Base-by-base conservation (phyloP, 768 basidiomycete species). In the Leccinum rimulosum region DNA sequence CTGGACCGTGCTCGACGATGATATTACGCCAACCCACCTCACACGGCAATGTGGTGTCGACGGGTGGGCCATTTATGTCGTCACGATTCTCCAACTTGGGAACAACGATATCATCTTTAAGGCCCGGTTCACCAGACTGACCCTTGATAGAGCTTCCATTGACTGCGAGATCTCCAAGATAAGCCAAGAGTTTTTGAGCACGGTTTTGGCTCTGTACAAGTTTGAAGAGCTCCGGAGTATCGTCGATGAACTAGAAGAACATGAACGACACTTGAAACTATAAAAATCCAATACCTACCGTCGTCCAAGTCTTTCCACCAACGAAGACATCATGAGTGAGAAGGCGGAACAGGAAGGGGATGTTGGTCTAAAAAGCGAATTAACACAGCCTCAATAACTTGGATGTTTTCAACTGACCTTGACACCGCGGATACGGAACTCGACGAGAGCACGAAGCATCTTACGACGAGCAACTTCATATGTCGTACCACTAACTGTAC, bases 161-260 rank as follows among this genome's bases (percentile, higher is more conserved):
- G 77, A 99, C 97, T 53, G 93, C 92, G 47, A 99, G 83, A 73
- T 99, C 97, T 61, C 97, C 97, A 36, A 99, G 88, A 76, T 98
- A 99, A 6, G 94, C 89, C 50, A 99, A 82, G 56, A 99, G 78
- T 74, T 98, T 98, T 76, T 98, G 95, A 4, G 97, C 97, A 76
- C 97, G 91, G 77, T 99, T 99, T 76, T 95, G 95, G 66, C 89
- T 94, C 68, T 93, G 91, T 7, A 99, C 95, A 57, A 99, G 86
- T 76, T 95, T 97, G 87, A 98, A 99, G 62, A 99, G 85, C 70
- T 98, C 95, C n/a, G 94, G 95, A 1, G 96, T 98, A 75, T 99
- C 97, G 69, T 99, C 97, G 75, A 99, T 98, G 81, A 99, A 98
- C 92, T 94, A 67, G 9, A 53, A 51, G 11, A 12, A 33, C 36